A percentile compares a stretch with the other conserved stretches of the same genome.
Evolutionary conservation across 192 early-diverging fungal species (phyloP).

Genomic region (Endogone sp.): DNA sequence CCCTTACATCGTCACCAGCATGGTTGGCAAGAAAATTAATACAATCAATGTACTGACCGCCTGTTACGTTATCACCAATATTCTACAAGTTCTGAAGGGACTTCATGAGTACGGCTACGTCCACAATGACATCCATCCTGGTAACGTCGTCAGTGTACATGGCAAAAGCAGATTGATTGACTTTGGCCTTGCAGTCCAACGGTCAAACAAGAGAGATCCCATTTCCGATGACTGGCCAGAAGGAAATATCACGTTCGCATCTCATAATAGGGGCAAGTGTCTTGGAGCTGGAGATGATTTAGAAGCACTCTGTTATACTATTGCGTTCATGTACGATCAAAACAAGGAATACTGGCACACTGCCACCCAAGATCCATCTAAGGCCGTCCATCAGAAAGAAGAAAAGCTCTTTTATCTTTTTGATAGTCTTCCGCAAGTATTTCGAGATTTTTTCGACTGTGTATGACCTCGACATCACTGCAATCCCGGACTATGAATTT

Average conservation of each 20-base stretch:
- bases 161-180: constrained; percentile 5
- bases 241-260: constrained; percentile 3
- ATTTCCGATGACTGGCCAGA: not conserved
- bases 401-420: constrained; percentile 5
- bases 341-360: constrained; percentile 1
- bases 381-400: constrained; percentile 9
- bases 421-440: constrained; percentile 1
- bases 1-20: constrained; percentile 7
- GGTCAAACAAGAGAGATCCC: constrained; percentile 5
- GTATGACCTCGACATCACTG: constrained; percentile 8
- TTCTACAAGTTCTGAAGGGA: too few relatives aligned
- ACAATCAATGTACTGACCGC: too few relatives aligned
- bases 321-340: constrained; percentile 7
- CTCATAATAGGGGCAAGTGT: constrained; percentile 5
- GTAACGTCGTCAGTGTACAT: too few relatives aligned
- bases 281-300: constrained; percentile 6
- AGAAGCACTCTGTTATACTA: constrained; percentile 6
- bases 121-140: too few relatives aligned
- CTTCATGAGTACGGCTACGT: too few relatives aligned
- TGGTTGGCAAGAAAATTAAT: not conserved
- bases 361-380: not conserved
- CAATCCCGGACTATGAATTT: constrained; percentile 2
- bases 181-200: not conserved
- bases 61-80: too few relatives aligned
- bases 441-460: constrained; percentile 5